Percentiles rank a stretch among this genome's conserved stretches.
Evolutionary conservation across 176 grass and related monocot genomes (phyloP).

Genomic region (Ananas comosus): DNA sequence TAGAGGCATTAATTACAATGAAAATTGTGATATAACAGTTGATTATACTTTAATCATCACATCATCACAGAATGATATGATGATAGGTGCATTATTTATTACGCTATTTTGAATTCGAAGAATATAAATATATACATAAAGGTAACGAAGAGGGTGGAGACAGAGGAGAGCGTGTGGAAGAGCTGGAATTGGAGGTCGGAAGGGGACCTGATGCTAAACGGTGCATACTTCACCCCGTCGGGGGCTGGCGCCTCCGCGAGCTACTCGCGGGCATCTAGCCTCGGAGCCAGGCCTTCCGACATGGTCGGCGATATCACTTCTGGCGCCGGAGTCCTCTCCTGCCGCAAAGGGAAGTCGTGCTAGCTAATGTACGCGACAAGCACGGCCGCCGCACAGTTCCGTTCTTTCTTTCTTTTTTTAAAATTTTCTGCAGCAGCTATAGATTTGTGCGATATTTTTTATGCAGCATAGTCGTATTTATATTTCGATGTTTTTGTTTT

Average conservation of each 20-base stretch:
- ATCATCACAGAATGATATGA: too few relatives aligned
- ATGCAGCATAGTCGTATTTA: too few relatives aligned
- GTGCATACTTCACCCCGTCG: not conserved
- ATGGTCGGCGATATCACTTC: not conserved
- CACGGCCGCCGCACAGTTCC: too few relatives aligned
- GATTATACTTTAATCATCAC: too few relatives aligned
- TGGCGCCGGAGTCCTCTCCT: not conserved
- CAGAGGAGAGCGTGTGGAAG: not conserved
- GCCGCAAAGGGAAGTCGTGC: not conserved
- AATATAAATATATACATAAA: not conserved
- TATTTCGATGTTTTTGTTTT: not conserved
- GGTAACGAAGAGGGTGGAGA: not conserved
- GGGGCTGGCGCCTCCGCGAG: not conserved
- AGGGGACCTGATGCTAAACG: not conserved
- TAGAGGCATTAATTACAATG: too few relatives aligned
- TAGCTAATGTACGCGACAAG: not conserved
- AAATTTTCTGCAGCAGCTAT: too few relatives aligned
- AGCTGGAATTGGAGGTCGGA: conserved; percentile 1
- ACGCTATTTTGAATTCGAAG: too few relatives aligned
- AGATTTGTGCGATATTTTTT: too few relatives aligned
- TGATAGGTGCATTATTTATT: too few relatives aligned
- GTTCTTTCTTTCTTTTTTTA: too few relatives aligned
- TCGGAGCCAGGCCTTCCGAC: not conserved
- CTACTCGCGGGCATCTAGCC: not conserved
- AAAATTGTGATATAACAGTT: too few relatives aligned